These are phyloP conservation scores for Lindgomyces ingoldianus DNA, from an alignment of 495 filamentous ascomycete genomes.

Conservation along the genomic window DNA sequence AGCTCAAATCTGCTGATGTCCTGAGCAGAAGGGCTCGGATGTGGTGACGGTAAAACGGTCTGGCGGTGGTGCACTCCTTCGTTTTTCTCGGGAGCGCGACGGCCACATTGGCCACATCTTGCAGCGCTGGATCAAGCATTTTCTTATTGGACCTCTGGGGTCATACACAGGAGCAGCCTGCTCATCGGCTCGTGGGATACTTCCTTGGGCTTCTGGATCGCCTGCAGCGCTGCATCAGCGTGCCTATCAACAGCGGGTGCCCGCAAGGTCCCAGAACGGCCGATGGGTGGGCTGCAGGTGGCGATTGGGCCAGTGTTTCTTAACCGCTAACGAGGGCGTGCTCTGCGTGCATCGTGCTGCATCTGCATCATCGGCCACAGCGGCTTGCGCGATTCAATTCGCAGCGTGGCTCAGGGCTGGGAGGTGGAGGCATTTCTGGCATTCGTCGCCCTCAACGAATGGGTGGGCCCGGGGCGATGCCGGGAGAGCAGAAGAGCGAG, in stretches of 20 bases:
- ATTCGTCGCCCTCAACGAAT: not conserved
- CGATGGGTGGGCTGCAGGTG: conserved; percentile 1
- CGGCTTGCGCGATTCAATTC: conserved; percentile 35
- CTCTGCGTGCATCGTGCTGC: not conserved
- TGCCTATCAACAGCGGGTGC: conserved; percentile 24
- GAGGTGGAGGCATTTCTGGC: conserved; percentile 27
- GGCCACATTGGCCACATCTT: not conserved
- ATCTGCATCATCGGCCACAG: conserved; percentile 18
- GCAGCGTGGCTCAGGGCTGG: conserved; percentile 24
- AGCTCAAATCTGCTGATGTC: not conserved
- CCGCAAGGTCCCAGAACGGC: conserved; percentile 30
- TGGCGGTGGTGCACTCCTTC: not conserved
- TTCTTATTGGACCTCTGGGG: conserved; percentile 8
- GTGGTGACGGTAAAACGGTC: not conserved
- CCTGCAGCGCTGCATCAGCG: conserved; percentile 3
- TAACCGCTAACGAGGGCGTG: conserved; percentile 22
- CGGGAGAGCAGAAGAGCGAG: not conserved
- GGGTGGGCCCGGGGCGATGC: not conserved
- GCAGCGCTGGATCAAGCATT: conserved; percentile 3
- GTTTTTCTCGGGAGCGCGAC: not conserved
- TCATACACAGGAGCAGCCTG: not conserved
- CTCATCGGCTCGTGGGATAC: conserved; percentile 17
- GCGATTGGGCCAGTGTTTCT: conserved; percentile 37
- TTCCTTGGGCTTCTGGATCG: conserved; percentile 33
- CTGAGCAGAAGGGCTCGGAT: not conserved